Percentiles rank a stretch among this genome's conserved stretches.
phyloP scores from a whole-genome alignment of 2,329 filamentous ascomycete species.

The Clarireedia hainanense region DNA sequence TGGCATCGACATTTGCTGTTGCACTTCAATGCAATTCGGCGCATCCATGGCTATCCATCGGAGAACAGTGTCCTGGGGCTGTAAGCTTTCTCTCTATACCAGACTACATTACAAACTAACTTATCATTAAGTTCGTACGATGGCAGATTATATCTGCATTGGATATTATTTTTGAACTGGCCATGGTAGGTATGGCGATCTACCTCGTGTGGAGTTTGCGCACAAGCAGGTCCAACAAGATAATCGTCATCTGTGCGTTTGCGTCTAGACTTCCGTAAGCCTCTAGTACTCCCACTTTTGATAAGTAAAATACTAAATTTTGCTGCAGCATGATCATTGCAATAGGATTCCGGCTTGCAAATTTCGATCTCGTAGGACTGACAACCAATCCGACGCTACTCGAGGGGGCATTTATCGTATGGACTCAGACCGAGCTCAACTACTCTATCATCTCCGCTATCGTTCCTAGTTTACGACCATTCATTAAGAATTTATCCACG shows the following conservation, averaged over 20 bases:
- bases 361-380: slow-evolving; percentile 25
- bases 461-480: slow-evolving; percentile 38
- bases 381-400: slow-evolving; percentile 32
- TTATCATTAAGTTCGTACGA: slow-evolving; percentile 26
- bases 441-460: slow-evolving; percentile 36
- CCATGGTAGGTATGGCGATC: slow-evolving; percentile 32
- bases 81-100: background rate
- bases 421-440: slow-evolving; percentile 35
- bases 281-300: too few species aligned
- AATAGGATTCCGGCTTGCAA: slow-evolving; percentile 32
- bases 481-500: slow-evolving; percentile 32
- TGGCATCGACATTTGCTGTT: slow-evolving; percentile 34
- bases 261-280: slow-evolving; percentile 34
- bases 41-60: slow-evolving; percentile 32
- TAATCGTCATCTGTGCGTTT: slow-evolving; percentile 34
- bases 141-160: slow-evolving; percentile 34
- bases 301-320: background rate
- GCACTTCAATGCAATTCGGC: slow-evolving; percentile 34
- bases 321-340: slow-evolving; percentile 33
- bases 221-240: slow-evolving; percentile 31
- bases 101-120: background rate
- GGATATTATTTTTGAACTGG: slow-evolving; percentile 35
- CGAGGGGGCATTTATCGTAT: slow-evolving; percentile 30
- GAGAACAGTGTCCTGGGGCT: slow-evolving; percentile 21
- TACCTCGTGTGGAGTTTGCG: slow-evolving; percentile 34